phyloP scores from a whole-genome alignment of 2,329 filamentous ascomycete genomes.

The Alternaria panax region DNA sequence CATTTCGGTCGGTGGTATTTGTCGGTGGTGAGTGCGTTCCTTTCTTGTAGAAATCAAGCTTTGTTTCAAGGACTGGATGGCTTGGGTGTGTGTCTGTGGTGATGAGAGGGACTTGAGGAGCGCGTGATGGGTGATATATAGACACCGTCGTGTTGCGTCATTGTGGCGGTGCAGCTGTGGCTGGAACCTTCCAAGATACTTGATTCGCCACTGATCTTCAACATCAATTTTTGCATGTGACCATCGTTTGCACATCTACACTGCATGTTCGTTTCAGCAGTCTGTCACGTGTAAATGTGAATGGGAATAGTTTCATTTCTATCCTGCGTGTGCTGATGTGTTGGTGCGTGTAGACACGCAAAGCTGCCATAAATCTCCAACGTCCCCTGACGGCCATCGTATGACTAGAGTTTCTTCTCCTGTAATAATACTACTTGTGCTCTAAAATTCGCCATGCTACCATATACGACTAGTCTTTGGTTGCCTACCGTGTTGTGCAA shows the following conservation, averaged over 20 bases:
- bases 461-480: too few species aligned
- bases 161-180: conserved; percentile 40
- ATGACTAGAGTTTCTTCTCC: neutral
- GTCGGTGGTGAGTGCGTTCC: neutral
- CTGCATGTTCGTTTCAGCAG: neutral
- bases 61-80: neutral
- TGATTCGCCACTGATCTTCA: conserved; percentile 19
- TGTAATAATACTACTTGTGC: neutral
- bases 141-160: conserved; percentile 25
- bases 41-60: neutral
- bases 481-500: neutral
- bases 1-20: conserved; percentile 21
- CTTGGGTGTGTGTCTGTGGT: neutral
- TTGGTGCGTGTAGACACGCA: neutral
- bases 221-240: neutral
- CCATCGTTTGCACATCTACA: neutral
- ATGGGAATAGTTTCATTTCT: neutral
- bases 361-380: neutral
- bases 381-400: neutral
- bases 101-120: neutral
- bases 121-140: neutral
- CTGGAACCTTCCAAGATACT: conserved; percentile 27
- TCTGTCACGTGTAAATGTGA: neutral
- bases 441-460: neutral
- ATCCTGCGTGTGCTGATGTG: neutral